Evolutionary conservation across 345 rosid species (phyloP).

Genomic region (Noccaea bulbosa): DNA sequence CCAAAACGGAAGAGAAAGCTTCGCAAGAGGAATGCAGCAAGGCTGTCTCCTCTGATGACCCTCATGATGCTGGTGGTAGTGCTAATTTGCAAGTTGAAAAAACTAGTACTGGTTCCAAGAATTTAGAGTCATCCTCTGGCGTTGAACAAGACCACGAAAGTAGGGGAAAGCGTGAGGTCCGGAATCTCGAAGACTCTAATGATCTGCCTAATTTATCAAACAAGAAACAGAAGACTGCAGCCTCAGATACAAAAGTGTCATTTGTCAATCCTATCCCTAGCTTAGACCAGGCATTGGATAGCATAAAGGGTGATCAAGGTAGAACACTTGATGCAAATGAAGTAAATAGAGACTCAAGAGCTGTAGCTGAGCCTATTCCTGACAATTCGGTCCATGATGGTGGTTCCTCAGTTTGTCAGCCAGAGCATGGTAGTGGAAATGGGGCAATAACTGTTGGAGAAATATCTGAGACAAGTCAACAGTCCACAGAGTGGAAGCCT

Average conservation of each 20-base stretch:
- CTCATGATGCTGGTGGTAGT: constrained; percentile 34
- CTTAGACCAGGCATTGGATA: constrained; percentile 35
- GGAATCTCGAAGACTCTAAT: constrained; percentile 37
- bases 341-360: constrained; percentile 46
- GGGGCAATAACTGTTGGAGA: constrained; percentile 44
- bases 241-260: constrained; percentile 32
- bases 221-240: constrained; percentile 67
- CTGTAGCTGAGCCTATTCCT: constrained; percentile 39
- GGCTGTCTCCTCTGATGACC: constrained; percentile 43
- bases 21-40: constrained; percentile 48
- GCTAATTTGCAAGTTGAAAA: constrained; percentile 47
- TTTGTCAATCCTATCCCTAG: constrained; percentile 26
- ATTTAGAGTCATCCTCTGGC: constrained; percentile 46
- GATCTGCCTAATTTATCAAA: constrained; percentile 45
- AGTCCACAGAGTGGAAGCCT: constrained; percentile 73
- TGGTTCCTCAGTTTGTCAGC: constrained; percentile 35
- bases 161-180: constrained; percentile 66
- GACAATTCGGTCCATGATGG: constrained; percentile 40
- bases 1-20: constrained; percentile 42
- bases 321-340: constrained; percentile 25
- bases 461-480: constrained; percentile 48
- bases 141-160: constrained; percentile 42
- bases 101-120: constrained; percentile 41
- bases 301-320: constrained; percentile 31
- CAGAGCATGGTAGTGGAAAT: constrained; percentile 41